Percentiles rank a stretch among this genome's conserved stretches.
Evolutionary conservation across 257 asterid species (phyloP).

Genomic region (Striga asiatica): DNA sequence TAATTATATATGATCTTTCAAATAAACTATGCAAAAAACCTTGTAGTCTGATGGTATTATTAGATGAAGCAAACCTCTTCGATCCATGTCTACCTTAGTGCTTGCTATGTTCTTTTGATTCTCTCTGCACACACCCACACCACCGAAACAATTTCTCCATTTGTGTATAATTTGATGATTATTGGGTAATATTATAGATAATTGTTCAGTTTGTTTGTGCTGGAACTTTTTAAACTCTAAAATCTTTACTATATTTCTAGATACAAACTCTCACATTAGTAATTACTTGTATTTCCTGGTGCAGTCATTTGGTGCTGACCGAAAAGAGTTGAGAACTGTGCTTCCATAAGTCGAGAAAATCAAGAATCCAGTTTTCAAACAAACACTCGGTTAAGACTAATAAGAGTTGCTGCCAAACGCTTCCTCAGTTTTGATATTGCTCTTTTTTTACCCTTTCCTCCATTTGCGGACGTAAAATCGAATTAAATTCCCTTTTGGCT

Average conservation of each 20-base stretch:
- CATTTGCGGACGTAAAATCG: no score
- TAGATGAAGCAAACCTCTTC: no score
- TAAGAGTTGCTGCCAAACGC: conserved; percentile 21
- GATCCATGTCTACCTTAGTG: no score
- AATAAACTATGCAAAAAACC: no score
- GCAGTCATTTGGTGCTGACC: conserved; percentile 88
- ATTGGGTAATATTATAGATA: background rate
- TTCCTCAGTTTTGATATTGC: conserved; percentile 13
- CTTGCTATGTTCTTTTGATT: no score
- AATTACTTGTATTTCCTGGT: conserved; percentile 14
- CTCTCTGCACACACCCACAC: no score
- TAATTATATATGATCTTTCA: no score
- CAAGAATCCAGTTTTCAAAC: background rate
- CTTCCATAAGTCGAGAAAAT: conserved; percentile 50
- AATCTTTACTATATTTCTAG: background rate
- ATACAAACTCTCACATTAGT: background rate
- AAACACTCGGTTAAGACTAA: no score
- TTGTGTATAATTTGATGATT: background rate
- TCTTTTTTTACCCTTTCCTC: no score
- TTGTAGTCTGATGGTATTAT: no score
- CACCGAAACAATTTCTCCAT: no score
- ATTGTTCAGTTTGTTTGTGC: background rate
- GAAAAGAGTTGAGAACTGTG: conserved; percentile 61
- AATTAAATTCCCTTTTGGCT: no score
- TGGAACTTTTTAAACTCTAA: background rate